Conservation (phyloP, 1,284 basidiomycete genomes). For the Ustilago bromivora region DNA sequence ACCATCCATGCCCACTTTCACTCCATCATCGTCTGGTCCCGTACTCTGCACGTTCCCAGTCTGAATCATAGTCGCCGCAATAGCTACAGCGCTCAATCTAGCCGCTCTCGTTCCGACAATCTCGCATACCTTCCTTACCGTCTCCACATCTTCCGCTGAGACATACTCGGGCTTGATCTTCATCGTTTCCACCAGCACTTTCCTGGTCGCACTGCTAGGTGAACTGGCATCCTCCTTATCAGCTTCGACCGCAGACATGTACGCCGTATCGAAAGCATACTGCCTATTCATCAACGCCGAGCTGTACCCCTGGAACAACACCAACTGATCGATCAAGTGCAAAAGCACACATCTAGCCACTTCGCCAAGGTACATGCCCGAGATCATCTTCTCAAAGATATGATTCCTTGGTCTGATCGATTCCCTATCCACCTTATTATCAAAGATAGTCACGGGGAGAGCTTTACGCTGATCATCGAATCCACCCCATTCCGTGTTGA, state of each 20-base stretch:
- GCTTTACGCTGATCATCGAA: conserved; percentile 75
- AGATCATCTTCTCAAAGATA: conserved; percentile 97
- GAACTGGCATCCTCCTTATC: conserved; percentile 57
- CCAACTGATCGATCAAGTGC: conserved; percentile 81
- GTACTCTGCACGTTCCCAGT: conserved; percentile 76
- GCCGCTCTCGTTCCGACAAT: conserved; percentile 86
- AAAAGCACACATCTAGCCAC: conserved; percentile 87
- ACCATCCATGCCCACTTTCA: conserved; percentile 62
- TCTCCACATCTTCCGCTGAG: conserved; percentile 74
- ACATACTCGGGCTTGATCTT: conserved; percentile 73
- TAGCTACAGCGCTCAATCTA: conserved; percentile 83
- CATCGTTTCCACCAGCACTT: conserved; percentile 77
- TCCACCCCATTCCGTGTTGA: conserved; percentile 88
- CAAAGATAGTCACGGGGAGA: conserved; percentile 90
- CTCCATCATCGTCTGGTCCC: conserved; percentile 60
- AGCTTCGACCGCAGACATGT: conserved; percentile 86
- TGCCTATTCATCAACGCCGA: conserved; percentile 82
- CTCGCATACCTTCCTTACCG: conserved; percentile 83
- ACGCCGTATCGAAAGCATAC: conserved; percentile 91
- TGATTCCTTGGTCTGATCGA: conserved; percentile 94
- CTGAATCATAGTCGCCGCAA: conserved; percentile 86
- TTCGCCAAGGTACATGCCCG: conserved; percentile 98
- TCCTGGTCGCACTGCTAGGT: conserved; percentile 67
- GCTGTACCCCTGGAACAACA: conserved; percentile 83
- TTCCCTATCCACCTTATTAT: conserved; percentile 90